Base-by-base conservation (phyloP, 2,329 filamentous ascomycete species). In the Penicillium concentricum region DNA sequence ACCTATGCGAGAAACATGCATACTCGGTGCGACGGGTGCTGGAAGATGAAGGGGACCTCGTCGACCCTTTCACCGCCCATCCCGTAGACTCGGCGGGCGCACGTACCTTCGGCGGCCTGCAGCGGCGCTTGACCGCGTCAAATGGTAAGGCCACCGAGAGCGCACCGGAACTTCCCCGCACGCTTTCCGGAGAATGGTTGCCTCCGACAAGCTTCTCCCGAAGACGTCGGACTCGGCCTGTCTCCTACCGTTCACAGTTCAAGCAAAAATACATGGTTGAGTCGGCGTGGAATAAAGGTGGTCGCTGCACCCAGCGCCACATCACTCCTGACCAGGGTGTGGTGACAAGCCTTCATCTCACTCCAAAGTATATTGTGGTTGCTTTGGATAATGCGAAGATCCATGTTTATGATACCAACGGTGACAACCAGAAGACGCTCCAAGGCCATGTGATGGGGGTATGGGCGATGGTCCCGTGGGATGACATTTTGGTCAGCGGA, bases 381-480 rank as follows among this genome's bases (percentile, higher is more conserved):
- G 94, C 94, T 48, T 83, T 99, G 61, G 94, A 99, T 79, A 99
- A 97, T 75, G 93, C 94, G 37, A 96, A 95, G 79, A 99, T 99
- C 44, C 94, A 99, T 74, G 92, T 99, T 26, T 99, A 97, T 71
- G 91, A 97, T 72, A 92, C 91, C 0, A 86, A 94, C 64, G 94
- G 94, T 34, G 87, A 92, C 65, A 87, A 91, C 62, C 87, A 96
- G 67, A 91, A 92, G 72, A 96, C 91, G 2, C 79, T 99, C 28
- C 89, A 94, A 70, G 94, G 94, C 12, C 94, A 99, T 77, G 90
- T 97, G 43, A 99, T 99, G 94, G 94, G 94, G 39, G 94, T 99
- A 20, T 99, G 94, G 94, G 94, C 94, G 47, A 97, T 99, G 93
- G 92, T 99, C 24, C 94, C 94, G 7, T 97, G 92, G 90, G 93